Evolutionary conservation across 495 filamentous ascomycete species (phyloP), one percentile per base, ranked within the genome.

Genomic region (Hyphodiscus hymeniophilus): DNA sequence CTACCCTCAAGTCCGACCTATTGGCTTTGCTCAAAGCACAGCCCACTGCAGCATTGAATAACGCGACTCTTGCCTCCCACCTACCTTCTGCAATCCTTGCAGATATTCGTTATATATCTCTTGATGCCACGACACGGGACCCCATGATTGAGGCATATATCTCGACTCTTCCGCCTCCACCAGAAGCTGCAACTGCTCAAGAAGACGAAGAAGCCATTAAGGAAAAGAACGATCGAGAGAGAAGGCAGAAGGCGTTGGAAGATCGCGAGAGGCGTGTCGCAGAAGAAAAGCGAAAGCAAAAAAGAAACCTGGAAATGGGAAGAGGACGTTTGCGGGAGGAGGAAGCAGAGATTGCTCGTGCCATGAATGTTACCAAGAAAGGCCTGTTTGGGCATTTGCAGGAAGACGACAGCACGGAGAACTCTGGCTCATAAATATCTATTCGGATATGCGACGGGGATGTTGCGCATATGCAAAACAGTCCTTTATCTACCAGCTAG

Each of bases 81-180:
- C 75, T 97, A 0, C 90, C 94, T 2, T 56, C 79, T 1, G 58
- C 71, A 17, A 63, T 98, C 2, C 66, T 90, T 7, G 72, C 77
- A 0, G 89, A 97, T 64, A 58, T 94, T 15, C 79, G 87, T 40
- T 97, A 84, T 56, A 83, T 94, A 42, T 79, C 84, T n/a, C 69
- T 95, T 7, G 70, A 83, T n/a, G 62, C 79, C 0, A 70, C 77
- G 22, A 67, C 73, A 11, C 77, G 92, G 7, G 81, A 94, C 58
- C 71, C 79, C 10, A 68, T 98, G 7, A 73, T 95, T 16, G 78
- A 85, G 59, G 74, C 77, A 2, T 87, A 87, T 59, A 82, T 97
- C 21, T 74, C 82, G 33, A 85, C 79, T 2, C 64, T 97, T 1
- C 75, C 75, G 15, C 69, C 81, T 2, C 74, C 85, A 4, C 86